Base-by-base conservation (phyloP, 2,329 filamentous ascomycete genomes). In the Colletotrichum eleusines region DNA sequence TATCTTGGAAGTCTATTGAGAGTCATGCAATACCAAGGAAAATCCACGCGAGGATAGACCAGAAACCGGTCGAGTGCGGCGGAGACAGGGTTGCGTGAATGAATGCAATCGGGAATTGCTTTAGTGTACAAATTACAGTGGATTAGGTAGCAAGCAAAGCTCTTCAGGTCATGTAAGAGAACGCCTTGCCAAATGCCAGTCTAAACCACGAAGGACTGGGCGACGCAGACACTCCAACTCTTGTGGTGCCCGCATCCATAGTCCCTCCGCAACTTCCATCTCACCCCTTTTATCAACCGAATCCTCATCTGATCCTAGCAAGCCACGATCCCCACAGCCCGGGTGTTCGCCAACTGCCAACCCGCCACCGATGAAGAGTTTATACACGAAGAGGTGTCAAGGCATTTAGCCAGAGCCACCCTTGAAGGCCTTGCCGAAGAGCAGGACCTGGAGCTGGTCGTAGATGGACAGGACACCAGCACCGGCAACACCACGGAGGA, bases 401-500 rank as follows among this genome's bases (percentile, higher is more conserved):
- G 76, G 74, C 75, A 77, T 81, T 85, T 85, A 86, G 78, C 83
- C 84, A 77, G 84, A 86, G 77, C 84, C 85, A 76, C 85, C 84
- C 81, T 97, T 97, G 95, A 95, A 99, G 90, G 94, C 94, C 95
- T 99, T 98, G 86, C 96, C 96, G 94, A 99, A 99, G 87, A 99
- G 87, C 85, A 99, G 87, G 85, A 99, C 91, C 93, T 99, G 96
- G 86, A 94, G 94, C 91, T 98, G 95, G 86, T 99, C 96, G 89
- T 99, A 99, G 94, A 99, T 98, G 86, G 96, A 99, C 85, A 99
- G 91, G 84, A 99, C 96, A 99, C 96, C 96, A 89, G 96, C 96
- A 94, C 96, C 97, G 83, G 96, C 96, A 83, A 99, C 96, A 98
- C 96, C 97, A 97, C 96, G 96, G 89, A 99, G 96, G 84, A 99